Evolutionary conservation across 768 basidiomycete species (phyloP).

Genomic region (Leucogyrophana mollusca): DNA sequence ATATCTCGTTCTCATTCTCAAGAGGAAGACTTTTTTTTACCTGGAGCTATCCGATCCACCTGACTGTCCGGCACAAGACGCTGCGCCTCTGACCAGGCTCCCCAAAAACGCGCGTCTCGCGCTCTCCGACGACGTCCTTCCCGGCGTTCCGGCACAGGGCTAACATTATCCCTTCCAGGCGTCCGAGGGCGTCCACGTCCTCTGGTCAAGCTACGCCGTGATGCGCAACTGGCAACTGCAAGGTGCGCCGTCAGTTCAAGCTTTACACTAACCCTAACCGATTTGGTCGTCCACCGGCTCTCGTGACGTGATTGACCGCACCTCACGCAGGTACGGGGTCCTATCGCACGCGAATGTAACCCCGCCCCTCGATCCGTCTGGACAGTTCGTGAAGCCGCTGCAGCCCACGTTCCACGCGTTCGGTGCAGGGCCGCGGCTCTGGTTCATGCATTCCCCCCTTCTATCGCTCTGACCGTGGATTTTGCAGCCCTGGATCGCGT

Average conservation of each 20-base stretch:
- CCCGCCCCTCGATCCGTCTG: neutral
- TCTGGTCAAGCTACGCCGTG: neutral
- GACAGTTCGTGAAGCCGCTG: neutral
- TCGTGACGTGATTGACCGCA: neutral
- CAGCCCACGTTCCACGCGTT: too few species aligned
- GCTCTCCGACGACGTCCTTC: neutral
- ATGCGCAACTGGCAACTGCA: neutral
- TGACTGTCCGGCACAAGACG: conserved; percentile 12
- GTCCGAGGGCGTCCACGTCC: neutral
- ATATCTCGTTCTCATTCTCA: too few species aligned
- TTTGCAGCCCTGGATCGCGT: too few species aligned
- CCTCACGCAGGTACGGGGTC: neutral
- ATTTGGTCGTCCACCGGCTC: too few species aligned
- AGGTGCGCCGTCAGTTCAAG: too few species aligned
- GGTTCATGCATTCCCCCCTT: too few species aligned
- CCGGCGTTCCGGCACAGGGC: neutral
- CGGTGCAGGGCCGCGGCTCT: too few species aligned
- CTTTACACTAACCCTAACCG: too few species aligned
- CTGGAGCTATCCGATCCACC: conserved; percentile 11
- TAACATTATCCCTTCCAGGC: neutral
- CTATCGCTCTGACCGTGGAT: too few species aligned
- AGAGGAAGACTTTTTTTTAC: too few species aligned
- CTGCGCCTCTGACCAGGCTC: neutral
- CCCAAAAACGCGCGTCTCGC: neutral
- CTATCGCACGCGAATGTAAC: neutral